These are phyloP conservation scores for Candida montana DNA, from an alignment of 805 yeast species.

Conservation along the genomic window DNA sequence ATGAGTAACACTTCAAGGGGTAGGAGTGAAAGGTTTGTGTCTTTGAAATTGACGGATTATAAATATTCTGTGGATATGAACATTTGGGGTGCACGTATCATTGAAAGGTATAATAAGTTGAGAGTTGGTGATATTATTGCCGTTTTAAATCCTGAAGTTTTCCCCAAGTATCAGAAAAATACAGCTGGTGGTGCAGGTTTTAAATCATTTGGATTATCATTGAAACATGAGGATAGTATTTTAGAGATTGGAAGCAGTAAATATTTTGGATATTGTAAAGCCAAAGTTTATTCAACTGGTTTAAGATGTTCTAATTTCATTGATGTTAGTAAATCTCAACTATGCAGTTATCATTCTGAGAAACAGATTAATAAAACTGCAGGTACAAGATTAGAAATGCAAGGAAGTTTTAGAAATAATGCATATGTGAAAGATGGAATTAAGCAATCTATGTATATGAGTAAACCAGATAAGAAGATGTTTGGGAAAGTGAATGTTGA, in stretches of 20 bases:
- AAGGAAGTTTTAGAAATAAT: slow-evolving; percentile 50
- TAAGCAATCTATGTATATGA: slow-evolving; percentile 38
- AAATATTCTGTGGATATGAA: slow-evolving; percentile 52
- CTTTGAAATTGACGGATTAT: slow-evolving; percentile 64
- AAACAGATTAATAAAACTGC: slow-evolving; percentile 43
- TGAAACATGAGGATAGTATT: slow-evolving; percentile 49
- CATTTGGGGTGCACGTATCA: slow-evolving; percentile 36
- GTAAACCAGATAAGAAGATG: slow-evolving; percentile 25
- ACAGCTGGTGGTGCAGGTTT: neutral
- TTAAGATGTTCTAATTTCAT: slow-evolving; percentile 56
- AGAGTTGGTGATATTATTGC: slow-evolving; percentile 71
- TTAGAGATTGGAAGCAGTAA: slow-evolving; percentile 70
- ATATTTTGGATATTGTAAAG: slow-evolving; percentile 61
- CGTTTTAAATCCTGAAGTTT: slow-evolving; percentile 67
- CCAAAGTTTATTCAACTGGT: slow-evolving; percentile 39
- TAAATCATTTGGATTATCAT: slow-evolving; percentile 46
- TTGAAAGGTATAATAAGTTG: slow-evolving; percentile 67
- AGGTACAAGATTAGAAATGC: slow-evolving; percentile 72
- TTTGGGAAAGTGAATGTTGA: slow-evolving; percentile 25
- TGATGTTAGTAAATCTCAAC: slow-evolving; percentile 43
- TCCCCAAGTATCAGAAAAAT: slow-evolving; percentile 19
- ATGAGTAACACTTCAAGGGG: slow-evolving; percentile 30
- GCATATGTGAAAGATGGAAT: slow-evolving; percentile 45
- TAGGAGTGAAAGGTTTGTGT: slow-evolving; percentile 49
- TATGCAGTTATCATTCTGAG: slow-evolving; percentile 74